A percentile compares a stretch with the other conserved stretches of the same genome.
Evolutionary conservation across 495 filamentous ascomycete species (phyloP).

Genomic region (Hypoxylon lienhwacheense): DNA sequence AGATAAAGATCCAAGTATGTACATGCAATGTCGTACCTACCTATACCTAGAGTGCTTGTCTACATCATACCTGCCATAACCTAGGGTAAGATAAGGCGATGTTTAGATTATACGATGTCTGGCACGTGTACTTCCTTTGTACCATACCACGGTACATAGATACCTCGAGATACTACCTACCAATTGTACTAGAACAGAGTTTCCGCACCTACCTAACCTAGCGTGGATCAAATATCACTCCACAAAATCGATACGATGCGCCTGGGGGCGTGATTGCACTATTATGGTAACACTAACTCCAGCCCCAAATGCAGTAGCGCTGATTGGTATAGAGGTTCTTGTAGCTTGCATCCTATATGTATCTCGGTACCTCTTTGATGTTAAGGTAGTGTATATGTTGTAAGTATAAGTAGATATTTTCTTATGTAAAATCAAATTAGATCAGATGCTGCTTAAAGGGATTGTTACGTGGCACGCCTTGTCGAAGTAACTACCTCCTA

Average conservation of each 20-base stretch:
- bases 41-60: too few species aligned
- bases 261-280: constrained; percentile 2
- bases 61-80: too few species aligned
- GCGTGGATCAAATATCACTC: constrained; percentile 19
- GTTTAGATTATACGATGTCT: constrained; percentile 28
- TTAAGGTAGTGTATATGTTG: neutral
- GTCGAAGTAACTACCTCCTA: too few species aligned
- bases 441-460: constrained; percentile 13
- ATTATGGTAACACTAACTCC: constrained; percentile 18
- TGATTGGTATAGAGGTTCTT: neutral
- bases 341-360: too few species aligned
- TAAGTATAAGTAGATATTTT: too few species aligned
- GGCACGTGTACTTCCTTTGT: constrained; percentile 25
- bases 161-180: too few species aligned
- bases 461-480: constrained; percentile 32
- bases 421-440: too few species aligned
- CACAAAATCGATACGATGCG: neutral
- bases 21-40: neutral
- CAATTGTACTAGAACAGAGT: neutral
- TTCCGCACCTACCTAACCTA: constrained; percentile 18
- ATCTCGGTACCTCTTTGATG: too few species aligned
- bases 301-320: constrained; percentile 5
- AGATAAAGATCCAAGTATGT: constrained; percentile 21
- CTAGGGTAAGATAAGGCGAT: constrained; percentile 24
- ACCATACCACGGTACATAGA: neutral